Conservation (phyloP, 1,139 yeast genomes). For the Lodderomyces jiufengensis region DNA sequence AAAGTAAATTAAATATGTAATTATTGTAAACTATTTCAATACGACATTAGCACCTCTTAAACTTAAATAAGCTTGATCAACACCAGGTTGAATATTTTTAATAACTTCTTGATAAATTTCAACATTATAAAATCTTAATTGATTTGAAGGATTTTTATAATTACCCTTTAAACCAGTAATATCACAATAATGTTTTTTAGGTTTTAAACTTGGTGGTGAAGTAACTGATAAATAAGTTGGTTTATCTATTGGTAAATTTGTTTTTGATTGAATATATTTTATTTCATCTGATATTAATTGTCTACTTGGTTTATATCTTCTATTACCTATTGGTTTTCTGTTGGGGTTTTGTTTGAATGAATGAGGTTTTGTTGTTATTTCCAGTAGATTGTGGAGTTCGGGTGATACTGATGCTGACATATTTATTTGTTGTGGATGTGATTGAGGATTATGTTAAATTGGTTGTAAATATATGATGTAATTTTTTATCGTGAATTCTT, state of each 20-base stretch:
- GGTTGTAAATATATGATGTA: neutral
- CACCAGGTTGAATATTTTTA: conserved; percentile 80
- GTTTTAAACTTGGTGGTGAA: conserved; percentile 87
- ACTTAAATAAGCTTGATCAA: conserved; percentile 88
- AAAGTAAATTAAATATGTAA: neutral
- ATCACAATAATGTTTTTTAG: conserved; percentile 85
- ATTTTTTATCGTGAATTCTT: neutral
- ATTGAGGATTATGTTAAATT: neutral
- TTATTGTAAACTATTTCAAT: conserved; percentile 48
- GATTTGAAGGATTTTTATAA: conserved; percentile 74
- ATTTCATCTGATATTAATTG: conserved; percentile 78
- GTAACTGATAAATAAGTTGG: conserved; percentile 62
- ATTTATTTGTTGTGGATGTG: neutral
- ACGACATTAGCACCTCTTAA: conserved; percentile 87
- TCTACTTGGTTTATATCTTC: conserved; percentile 72
- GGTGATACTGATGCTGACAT: conserved; percentile 7
- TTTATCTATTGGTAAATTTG: conserved; percentile 40
- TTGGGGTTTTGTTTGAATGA: conserved; percentile 53
- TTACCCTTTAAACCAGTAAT: conserved; percentile 83
- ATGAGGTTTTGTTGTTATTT: conserved; percentile 41
- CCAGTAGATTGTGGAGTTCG: conserved; percentile 36
- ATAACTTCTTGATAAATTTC: conserved; percentile 81
- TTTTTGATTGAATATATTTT: conserved; percentile 49
- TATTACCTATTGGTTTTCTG: conserved; percentile 43
- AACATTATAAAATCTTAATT: conserved; percentile 74